phyloP scores from a whole-genome alignment of 805 yeast species.

The Jamesozyma rosinii region DNA sequence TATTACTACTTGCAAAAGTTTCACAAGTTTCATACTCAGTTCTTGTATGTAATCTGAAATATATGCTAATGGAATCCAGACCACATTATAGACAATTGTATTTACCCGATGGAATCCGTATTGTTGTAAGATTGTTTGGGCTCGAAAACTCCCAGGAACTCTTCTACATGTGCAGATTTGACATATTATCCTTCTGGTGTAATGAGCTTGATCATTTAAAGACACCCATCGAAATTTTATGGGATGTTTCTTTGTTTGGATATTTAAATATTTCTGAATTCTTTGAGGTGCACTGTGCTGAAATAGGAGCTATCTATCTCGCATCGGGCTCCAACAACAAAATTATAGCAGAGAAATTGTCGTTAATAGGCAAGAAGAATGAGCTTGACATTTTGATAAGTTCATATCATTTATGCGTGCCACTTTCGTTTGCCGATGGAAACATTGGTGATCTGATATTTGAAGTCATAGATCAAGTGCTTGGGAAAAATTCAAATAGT shows the following conservation, averaged over 20 bases:
- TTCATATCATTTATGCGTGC: slow-evolving; percentile 12
- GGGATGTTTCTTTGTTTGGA: slow-evolving; percentile 19
- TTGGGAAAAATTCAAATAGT: slow-evolving; percentile 9
- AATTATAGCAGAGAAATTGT: slow-evolving; percentile 7
- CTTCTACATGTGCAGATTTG: slow-evolving; percentile 19
- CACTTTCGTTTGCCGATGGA: slow-evolving; percentile 12
- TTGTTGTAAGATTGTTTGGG: slow-evolving; percentile 3
- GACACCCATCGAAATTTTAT: background rate
- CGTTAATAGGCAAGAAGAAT: slow-evolving; percentile 2
- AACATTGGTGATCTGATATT: slow-evolving; percentile 10
- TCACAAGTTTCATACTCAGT: slow-evolving; percentile 17
- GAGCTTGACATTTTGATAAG: slow-evolving; percentile 10
- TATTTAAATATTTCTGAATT: slow-evolving; percentile 11
- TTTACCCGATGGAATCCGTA: slow-evolving; percentile 7
- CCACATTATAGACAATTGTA: slow-evolving; percentile 17
- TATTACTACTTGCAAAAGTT: slow-evolving; percentile 14
- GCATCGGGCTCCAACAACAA: slow-evolving; percentile 10
- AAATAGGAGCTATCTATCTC: slow-evolving; percentile 15
- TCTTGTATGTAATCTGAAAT: slow-evolving; percentile 11
- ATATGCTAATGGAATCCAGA: slow-evolving; percentile 7
- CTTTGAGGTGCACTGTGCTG: slow-evolving; percentile 9
- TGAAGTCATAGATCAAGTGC: slow-evolving; percentile 4
- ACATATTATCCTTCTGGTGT: slow-evolving; percentile 16
- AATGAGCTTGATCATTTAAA: slow-evolving; percentile 1
- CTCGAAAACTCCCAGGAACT: slow-evolving; percentile 7